Conservation (phyloP, 306 rosid species). For the Malus sieversii region DNA sequence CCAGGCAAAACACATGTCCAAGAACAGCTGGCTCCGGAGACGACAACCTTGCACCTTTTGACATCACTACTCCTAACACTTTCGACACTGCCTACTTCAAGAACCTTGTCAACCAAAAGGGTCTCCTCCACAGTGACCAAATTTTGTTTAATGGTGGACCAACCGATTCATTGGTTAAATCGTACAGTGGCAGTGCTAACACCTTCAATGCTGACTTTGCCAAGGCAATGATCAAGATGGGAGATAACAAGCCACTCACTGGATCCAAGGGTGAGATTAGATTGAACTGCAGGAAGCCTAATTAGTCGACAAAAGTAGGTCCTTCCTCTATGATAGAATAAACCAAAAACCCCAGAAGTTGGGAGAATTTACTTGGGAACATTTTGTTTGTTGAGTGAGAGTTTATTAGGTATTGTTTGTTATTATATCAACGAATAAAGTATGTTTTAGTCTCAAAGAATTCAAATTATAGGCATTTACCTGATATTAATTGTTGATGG, state of each 20-base stretch:
- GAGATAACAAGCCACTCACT: constrained; percentile 54
- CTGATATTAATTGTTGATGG: too few species aligned
- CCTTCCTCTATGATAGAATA: neutral
- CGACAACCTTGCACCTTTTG: constrained; percentile 44
- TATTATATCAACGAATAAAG: neutral
- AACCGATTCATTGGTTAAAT: constrained; percentile 50
- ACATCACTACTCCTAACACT: constrained; percentile 33
- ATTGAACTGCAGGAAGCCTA: constrained; percentile 46
- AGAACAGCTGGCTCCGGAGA: constrained; percentile 35
- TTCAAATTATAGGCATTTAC: neutral
- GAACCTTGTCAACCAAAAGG: constrained; percentile 49
- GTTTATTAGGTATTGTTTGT: neutral
- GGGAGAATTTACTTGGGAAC: neutral
- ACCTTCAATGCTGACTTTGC: constrained; percentile 47
- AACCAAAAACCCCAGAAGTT: neutral
- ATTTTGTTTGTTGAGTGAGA: neutral
- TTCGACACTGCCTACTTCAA: constrained; percentile 63
- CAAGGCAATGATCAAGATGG: constrained; percentile 72
- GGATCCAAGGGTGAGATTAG: constrained; percentile 74
- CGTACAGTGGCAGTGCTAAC: constrained; percentile 23
- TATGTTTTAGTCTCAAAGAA: neutral
- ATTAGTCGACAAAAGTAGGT: neutral
- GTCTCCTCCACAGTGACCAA: constrained; percentile 77
- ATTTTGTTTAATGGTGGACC: constrained; percentile 57
- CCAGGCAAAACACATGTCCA: constrained; percentile 42